These are phyloP conservation scores for Pythium guiyangense DNA, from an alignment of 352 stramenopile genomes.

Conservation along the genomic window DNA sequence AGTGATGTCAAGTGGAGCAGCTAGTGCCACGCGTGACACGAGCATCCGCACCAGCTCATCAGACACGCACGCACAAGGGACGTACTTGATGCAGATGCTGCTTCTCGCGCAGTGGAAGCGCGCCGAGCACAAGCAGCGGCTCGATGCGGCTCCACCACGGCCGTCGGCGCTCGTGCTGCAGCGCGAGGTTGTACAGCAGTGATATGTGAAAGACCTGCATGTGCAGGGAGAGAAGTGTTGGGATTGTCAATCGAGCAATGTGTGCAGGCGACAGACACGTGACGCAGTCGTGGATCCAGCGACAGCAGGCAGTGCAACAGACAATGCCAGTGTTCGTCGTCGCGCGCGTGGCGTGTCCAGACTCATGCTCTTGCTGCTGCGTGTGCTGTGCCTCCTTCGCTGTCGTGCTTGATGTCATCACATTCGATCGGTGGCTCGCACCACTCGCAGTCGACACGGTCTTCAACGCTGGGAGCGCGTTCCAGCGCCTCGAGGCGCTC, in stretches of 20 bases:
- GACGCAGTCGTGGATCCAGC: too few relatives aligned
- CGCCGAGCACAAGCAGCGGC: conserved; percentile 57
- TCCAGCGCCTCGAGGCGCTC: conserved; percentile 18
- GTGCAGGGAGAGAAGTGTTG: too few relatives aligned
- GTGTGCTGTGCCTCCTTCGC: too few relatives aligned
- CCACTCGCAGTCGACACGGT: conserved; percentile 24
- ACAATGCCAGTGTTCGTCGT: too few relatives aligned
- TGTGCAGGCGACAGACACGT: too few relatives aligned
- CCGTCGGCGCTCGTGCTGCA: conserved; percentile 35
- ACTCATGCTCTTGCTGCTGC: too few relatives aligned
- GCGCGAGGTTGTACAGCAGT: conserved; percentile 68
- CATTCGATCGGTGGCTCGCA: conserved; percentile 43
- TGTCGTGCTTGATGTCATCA: neutral
- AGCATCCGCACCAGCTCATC: too few relatives aligned
- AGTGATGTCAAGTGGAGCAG: too few relatives aligned
- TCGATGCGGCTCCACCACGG: conserved; percentile 77
- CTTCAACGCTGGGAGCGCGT: conserved; percentile 31
- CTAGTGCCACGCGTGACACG: too few relatives aligned
- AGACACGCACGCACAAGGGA: neutral
- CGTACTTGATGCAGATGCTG: conserved; percentile 33
- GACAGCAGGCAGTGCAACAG: too few relatives aligned
- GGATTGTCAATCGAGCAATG: too few relatives aligned
- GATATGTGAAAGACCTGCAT: conserved; percentile 67
- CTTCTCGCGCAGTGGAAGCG: conserved; percentile 55
- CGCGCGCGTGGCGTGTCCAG: too few relatives aligned